Conservation (phyloP, 1,284 basidiomycete species). For the Ustilago shanxiensis region DNA sequence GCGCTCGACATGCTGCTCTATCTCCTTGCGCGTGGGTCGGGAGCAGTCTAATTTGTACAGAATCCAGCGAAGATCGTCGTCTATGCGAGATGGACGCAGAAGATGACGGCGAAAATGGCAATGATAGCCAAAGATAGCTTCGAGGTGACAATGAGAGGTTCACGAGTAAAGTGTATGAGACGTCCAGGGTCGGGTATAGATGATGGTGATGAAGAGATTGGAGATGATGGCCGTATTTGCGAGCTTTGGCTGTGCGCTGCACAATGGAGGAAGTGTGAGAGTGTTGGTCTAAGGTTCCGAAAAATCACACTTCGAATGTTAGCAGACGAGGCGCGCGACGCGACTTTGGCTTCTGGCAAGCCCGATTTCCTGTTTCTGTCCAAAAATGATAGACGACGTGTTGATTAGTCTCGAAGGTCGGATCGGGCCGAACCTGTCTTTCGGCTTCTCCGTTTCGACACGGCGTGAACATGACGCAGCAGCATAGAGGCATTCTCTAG, state of each 20-base stretch:
- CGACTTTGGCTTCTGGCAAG: constrained; percentile 17
- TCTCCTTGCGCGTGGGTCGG: background rate
- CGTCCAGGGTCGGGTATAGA: constrained; percentile 10
- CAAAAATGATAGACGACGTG: background rate
- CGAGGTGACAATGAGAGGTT: background rate
- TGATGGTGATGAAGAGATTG: constrained; percentile 5
- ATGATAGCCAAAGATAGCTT: background rate
- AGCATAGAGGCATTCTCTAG: too few species aligned
- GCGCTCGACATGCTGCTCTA: constrained; percentile 30
- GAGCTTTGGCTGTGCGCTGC: background rate
- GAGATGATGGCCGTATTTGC: background rate
- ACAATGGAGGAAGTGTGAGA: constrained; percentile 21
- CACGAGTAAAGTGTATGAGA: background rate
- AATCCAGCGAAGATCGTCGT: background rate
- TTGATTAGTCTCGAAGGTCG: constrained; percentile 4
- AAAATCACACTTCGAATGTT: constrained; percentile 15
- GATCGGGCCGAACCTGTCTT: background rate
- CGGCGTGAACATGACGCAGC: too few species aligned
- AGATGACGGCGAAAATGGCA: background rate
- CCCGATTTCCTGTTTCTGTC: constrained; percentile 7
- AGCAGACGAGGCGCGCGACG: constrained; percentile 39
- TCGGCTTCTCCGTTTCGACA: background rate
- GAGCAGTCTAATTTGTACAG: background rate
- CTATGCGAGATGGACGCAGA: background rate
- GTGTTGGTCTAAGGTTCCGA: constrained; percentile 37